These are phyloP conservation scores for Prasinococcaceae sp. DNA, from an alignment of 139 green algal genomes.

Conservation along the genomic window DNA sequence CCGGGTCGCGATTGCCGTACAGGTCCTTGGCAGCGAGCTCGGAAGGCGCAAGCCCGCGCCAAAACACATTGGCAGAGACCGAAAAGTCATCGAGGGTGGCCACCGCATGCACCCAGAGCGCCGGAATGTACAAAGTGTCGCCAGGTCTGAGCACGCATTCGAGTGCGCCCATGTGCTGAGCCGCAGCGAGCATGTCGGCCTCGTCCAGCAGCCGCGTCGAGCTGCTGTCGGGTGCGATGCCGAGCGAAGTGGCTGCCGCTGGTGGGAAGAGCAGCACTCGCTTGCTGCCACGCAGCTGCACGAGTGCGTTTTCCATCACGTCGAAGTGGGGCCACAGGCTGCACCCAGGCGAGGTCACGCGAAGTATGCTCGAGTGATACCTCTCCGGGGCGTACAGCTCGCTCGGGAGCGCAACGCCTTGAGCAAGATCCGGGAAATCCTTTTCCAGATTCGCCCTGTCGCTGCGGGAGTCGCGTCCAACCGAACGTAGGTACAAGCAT, in stretches of 20 bases:
- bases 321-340: slow-evolving; percentile 50
- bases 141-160: slow-evolving; percentile 34
- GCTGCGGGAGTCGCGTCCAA: slow-evolving; percentile 41
- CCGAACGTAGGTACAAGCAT: slow-evolving; percentile 34
- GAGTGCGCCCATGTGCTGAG: too few species aligned
- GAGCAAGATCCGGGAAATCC: slow-evolving; percentile 31
- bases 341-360: slow-evolving; percentile 22
- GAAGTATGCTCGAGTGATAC: slow-evolving; percentile 24
- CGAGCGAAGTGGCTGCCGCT: too few species aligned
- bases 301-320: slow-evolving; percentile 44
- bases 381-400: slow-evolving; percentile 12
- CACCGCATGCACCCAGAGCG: slow-evolving; percentile 45
- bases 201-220: too few species aligned
- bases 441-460: slow-evolving; percentile 23
- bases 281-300: too few species aligned
- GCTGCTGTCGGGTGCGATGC: too few species aligned
- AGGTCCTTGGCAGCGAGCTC: slow-evolving; percentile 38
- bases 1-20: slow-evolving; percentile 42
- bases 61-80: slow-evolving; percentile 43
- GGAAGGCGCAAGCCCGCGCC: slow-evolving; percentile 20
- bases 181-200: too few species aligned
- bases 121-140: slow-evolving; percentile 41
- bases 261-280: too few species aligned
- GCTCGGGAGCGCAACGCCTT: slow-evolving; percentile 13
- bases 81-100: slow-evolving; percentile 12